These are phyloP conservation scores for Kwoniella sp. DNA, from an alignment of 768 basidiomycete species.

Conservation along the genomic window DNA sequence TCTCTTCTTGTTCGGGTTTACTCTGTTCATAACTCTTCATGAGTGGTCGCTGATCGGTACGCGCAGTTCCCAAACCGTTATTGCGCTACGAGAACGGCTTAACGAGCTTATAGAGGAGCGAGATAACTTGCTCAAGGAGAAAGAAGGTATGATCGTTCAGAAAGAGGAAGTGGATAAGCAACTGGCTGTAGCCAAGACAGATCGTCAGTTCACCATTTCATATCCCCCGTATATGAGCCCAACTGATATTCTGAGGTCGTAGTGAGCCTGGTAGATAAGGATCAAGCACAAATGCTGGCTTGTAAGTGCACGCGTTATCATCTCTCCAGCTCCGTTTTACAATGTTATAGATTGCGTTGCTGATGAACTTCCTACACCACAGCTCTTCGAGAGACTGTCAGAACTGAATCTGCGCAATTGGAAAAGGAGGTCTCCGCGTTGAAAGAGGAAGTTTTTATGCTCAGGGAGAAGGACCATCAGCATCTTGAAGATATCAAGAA, in stretches of 20 bases:
- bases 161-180: conserved; percentile 67
- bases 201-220: conserved; percentile 62
- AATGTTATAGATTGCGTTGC: no score
- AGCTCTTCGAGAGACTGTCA: conserved; percentile 79
- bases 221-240: neutral
- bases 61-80: conserved; percentile 5
- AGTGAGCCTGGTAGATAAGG: conserved; percentile 91
- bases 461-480: conserved; percentile 81
- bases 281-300: conserved; percentile 85
- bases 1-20: neutral
- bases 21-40: no score
- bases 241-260: conserved; percentile 1
- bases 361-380: neutral
- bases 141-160: conserved; percentile 71
- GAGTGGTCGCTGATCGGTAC: neutral
- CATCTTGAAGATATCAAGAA: conserved; percentile 67
- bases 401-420: conserved; percentile 77
- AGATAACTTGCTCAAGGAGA: conserved; percentile 68
- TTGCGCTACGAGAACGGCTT: conserved; percentile 58
- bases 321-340: neutral
- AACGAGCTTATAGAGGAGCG: conserved; percentile 84
- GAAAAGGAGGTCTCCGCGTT: conserved; percentile 69
- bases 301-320: conserved; percentile 47
- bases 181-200: conserved; percentile 79
- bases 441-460: conserved; percentile 68